Evolutionary conservation across 495 filamentous ascomycete genomes (phyloP), one percentile per base, ranked within the genome.

Genomic region (Lophiostoma macrostomum): DNA sequence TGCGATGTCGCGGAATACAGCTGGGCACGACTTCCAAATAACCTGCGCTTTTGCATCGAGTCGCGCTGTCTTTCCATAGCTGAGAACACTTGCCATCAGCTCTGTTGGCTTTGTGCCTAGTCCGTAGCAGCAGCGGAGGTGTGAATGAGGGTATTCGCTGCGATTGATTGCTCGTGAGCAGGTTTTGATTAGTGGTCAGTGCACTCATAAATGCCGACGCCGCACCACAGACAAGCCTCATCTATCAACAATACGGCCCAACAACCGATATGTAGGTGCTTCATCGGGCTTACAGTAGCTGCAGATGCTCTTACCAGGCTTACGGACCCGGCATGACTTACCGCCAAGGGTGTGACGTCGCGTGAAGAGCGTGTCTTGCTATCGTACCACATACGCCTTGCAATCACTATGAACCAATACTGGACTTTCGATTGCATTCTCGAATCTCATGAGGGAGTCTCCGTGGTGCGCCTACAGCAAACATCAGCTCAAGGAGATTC

Each of bases 111-210:
- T n/a, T n/a, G n/a, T n/a, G n/a, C n/a, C n/a, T n/a, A n/a, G n/a
- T n/a, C n/a, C n/a, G n/a, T n/a, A n/a, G n/a, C n/a, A n/a, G n/a
- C n/a, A n/a, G 34, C 34, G 34, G 34, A 14, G n/a, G 34, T 5
- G 20, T 37, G n/a, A 14, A 12, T 14, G n/a, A 14, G 6, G 34
- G 13, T 6, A 16, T 6, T 37, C 5, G 5, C 34, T 37, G 5
- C 13, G 6, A 5, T 6, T 14, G 34, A 14, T 8, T 18, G 19
- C 13, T n/a, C 46, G 19, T 55, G 51, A 55, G 51, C 51, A 55
- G 12, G 51, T 55, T 55, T 55, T 39, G 18, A 55, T 55, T 55
- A n/a, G n/a, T n/a, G 51, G 51, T 16, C 16, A 48, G 40, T 34
- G 47, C 36, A 36, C 45, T 8, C 35, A 8, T n/a, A n/a, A 38